Conservation (phyloP, 2,329 filamentous ascomycete genomes). For the Zymoseptoria crescenta region DNA sequence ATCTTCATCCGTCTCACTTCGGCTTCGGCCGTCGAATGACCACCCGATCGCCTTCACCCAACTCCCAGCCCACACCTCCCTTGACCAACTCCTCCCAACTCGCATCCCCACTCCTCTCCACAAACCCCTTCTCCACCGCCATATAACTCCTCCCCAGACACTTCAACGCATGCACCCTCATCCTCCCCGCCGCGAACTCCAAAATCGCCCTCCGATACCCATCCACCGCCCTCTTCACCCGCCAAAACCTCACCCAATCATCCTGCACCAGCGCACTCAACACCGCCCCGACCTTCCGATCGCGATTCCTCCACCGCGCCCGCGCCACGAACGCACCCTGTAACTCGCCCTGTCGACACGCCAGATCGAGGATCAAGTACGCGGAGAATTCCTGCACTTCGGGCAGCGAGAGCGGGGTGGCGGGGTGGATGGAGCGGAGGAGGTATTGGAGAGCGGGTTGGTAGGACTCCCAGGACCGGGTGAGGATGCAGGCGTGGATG, state of each 20-base stretch:
- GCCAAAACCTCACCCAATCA: slow-evolving; percentile 74
- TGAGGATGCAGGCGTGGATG: slow-evolving; percentile 73
- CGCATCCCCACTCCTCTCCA: slow-evolving; percentile 61
- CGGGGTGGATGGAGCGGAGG: slow-evolving; percentile 61
- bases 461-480: slow-evolving; percentile 79
- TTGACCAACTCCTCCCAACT: slow-evolving; percentile 65
- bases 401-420: slow-evolving; percentile 56
- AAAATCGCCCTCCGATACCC: slow-evolving; percentile 72
- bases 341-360: slow-evolving; percentile 72
- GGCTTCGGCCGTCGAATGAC: slow-evolving; percentile 61
- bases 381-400: slow-evolving; percentile 72
- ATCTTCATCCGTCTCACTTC: slow-evolving; percentile 19
- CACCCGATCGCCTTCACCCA: slow-evolving; percentile 58
- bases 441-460: slow-evolving; percentile 78
- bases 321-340: slow-evolving; percentile 64
- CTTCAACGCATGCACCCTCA: slow-evolving; percentile 72
- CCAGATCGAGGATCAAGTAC: slow-evolving; percentile 79
- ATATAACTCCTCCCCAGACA: slow-evolving; percentile 80
- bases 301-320: slow-evolving; percentile 52
- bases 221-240: slow-evolving; percentile 63
- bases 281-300: slow-evolving; percentile 60
- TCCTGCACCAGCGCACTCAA: slow-evolving; percentile 67
- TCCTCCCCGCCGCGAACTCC: slow-evolving; percentile 68
- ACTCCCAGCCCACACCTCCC: slow-evolving; percentile 77
- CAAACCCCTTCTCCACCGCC: slow-evolving; percentile 56